Evolutionary conservation across 2,329 filamentous ascomycete species (phyloP).

Genomic region (Fusarium piperis): DNA sequence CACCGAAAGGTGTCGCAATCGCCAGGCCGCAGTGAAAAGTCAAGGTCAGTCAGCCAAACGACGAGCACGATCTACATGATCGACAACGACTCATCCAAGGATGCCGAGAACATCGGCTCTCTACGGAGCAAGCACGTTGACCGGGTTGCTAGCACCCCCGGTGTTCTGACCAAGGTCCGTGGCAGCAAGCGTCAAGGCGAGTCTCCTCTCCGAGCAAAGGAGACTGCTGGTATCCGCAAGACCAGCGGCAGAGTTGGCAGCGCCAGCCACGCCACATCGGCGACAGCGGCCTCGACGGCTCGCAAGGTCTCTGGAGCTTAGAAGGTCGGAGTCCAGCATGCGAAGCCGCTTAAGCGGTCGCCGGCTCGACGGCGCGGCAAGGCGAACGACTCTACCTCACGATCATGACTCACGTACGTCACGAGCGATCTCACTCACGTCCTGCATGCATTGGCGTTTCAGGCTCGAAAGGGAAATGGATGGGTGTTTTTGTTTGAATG

Average conservation of each 20-base stretch:
- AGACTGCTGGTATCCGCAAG: slow-evolving; percentile 68
- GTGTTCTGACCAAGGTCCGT: slow-evolving; percentile 72
- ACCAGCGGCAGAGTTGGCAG: slow-evolving; percentile 73
- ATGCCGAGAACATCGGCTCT: slow-evolving; percentile 75
- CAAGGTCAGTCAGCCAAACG: slow-evolving; percentile 79
- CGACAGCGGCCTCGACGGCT: slow-evolving; percentile 54
- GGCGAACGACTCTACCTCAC: slow-evolving; percentile 46
- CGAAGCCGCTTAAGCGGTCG: slow-evolving; percentile 30
- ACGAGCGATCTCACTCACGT: slow-evolving; percentile 55
- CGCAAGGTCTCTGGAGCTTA: slow-evolving; percentile 64
- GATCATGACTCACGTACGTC: slow-evolving; percentile 54
- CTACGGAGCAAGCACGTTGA: slow-evolving; percentile 69
- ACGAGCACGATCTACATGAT: slow-evolving; percentile 74
- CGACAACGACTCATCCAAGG: slow-evolving; percentile 74
- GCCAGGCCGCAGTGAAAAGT: slow-evolving; percentile 68
- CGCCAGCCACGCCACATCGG: slow-evolving; percentile 56
- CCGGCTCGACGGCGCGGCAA: slow-evolving; percentile 25
- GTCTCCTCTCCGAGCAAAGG: slow-evolving; percentile 61
- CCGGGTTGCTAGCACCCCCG: slow-evolving; percentile 62
- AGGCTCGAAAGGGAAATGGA: slow-evolving; percentile 35
- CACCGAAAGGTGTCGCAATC: slow-evolving; percentile 73
- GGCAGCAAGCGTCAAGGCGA: slow-evolving; percentile 65
- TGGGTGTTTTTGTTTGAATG: slow-evolving; percentile 37
- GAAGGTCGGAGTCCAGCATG: slow-evolving; percentile 36
- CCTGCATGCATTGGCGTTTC: slow-evolving; percentile 57